Evolutionary conservation across 2,329 filamentous ascomycete species (phyloP).

Genomic region (Neoascochyta sp.): DNA sequence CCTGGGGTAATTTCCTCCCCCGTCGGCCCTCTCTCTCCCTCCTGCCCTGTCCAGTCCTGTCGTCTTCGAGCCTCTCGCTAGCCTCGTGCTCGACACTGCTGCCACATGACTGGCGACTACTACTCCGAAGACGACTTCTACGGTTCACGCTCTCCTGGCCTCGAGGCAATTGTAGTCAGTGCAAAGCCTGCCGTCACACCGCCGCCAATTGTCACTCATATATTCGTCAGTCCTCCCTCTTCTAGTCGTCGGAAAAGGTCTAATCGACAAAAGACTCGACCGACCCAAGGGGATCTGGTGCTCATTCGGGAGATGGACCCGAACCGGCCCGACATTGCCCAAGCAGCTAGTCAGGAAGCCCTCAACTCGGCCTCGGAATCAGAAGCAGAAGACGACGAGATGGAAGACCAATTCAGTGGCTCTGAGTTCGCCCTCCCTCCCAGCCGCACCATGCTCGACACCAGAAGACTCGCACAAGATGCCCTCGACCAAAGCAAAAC

Average conservation of each 20-base stretch:
- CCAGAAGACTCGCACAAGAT: no score
- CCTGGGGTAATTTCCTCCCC: conserved; percentile 23
- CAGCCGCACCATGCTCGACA: no score
- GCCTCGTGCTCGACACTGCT: conserved; percentile 14
- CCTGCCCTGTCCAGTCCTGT: no score
- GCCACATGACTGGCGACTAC: conserved; percentile 39
- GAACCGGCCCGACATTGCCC: conserved; percentile 62
- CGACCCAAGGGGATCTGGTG: conserved; percentile 62
- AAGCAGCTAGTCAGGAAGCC: conserved; percentile 52
- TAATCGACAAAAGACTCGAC: conserved; percentile 53
- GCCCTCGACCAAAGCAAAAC: no score
- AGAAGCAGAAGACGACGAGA: conserved; percentile 44
- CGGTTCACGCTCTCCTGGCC: conserved; percentile 42
- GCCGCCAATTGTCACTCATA: conserved; percentile 34
- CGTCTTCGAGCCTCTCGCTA: conserved; percentile 5
- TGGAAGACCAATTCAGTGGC: conserved; percentile 21
- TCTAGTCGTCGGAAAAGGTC: conserved; percentile 45
- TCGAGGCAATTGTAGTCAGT: conserved; percentile 42
- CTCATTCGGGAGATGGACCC: conserved; percentile 63
- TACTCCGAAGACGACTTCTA: conserved; percentile 51
- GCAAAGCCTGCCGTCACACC: conserved; percentile 53
- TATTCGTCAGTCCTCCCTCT: conserved; percentile 42
- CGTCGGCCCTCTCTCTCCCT: no score
- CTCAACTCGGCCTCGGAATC: conserved; percentile 47
- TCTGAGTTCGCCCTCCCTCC: conserved; percentile 7